phyloP scores from a whole-genome alignment of 148 eudicot genomes.

The Selenicereus undatus region DNA sequence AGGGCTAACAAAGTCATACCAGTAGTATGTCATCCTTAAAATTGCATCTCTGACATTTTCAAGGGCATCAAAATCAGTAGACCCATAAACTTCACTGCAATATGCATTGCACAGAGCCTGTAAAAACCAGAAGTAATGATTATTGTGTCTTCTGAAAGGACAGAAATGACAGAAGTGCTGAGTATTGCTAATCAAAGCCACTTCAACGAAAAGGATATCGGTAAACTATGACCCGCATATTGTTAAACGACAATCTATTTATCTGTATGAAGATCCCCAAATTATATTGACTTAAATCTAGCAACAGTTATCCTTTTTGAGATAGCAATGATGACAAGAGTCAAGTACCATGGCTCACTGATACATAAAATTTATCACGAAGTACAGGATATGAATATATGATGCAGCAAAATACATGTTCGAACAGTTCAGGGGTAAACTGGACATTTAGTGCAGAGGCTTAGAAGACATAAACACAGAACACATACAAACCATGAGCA shows the following conservation, averaged over 20 bases:
- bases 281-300: neutral
- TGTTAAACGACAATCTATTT: neutral
- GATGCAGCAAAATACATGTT: no score
- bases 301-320: neutral
- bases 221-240: neutral
- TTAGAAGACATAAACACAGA: neutral
- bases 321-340: neutral
- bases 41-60: constrained; percentile 86
- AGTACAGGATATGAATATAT: neutral
- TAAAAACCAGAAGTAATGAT: constrained; percentile 10
- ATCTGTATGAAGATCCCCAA: neutral
- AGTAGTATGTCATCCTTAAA: constrained; percentile 86
- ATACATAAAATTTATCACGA: neutral
- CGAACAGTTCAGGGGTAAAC: no score
- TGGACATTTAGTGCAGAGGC: neutral
- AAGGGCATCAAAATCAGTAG: constrained; percentile 66
- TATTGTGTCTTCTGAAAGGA: neutral
- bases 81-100: constrained; percentile 78
- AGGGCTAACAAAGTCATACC: constrained; percentile 39
- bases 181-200: neutral
- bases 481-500: neutral
- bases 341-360: neutral
- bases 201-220: neutral
- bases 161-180: neutral
- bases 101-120: constrained; percentile 87